Evolutionary conservation across 257 asterid species (phyloP).

Genomic region (Solanum medicagineum): DNA sequence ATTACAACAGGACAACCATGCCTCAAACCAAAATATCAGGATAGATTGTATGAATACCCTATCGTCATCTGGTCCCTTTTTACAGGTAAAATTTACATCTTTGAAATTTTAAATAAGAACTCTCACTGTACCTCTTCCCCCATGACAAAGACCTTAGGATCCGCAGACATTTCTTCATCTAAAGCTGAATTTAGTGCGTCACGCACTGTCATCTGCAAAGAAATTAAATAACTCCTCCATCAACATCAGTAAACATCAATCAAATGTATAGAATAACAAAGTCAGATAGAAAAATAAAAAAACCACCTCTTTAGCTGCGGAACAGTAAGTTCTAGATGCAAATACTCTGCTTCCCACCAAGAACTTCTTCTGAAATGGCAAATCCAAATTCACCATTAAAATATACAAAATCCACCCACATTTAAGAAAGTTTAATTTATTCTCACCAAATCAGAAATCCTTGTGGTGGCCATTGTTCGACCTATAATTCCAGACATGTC

Average conservation of each 20-base stretch:
- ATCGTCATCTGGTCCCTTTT: not conserved
- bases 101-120: not conserved
- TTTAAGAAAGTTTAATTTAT: not conserved
- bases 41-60: not conserved
- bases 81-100: not conserved
- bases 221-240: not conserved
- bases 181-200: conserved; percentile 91
- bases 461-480: conserved; percentile 22
- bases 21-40: not conserved
- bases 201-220: conserved; percentile 80
- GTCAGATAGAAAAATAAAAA: not conserved
- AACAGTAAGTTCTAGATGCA: conserved; percentile 58
- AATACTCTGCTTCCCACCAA: conserved; percentile 29
- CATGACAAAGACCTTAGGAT: conserved; percentile 77
- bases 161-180: conserved; percentile 98
- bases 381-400: not conserved
- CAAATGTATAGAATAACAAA: not conserved
- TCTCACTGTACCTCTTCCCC: conserved; percentile 75
- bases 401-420: not conserved
- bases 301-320: conserved; percentile 55
- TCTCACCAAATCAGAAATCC: conserved; percentile 32
- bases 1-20: not conserved
- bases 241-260: not conserved
- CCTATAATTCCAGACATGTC: conserved; percentile 46
- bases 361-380: not conserved